phyloP scores from a whole-genome alignment of 1,284 basidiomycete species.

The Psilocybe mexicana region DNA sequence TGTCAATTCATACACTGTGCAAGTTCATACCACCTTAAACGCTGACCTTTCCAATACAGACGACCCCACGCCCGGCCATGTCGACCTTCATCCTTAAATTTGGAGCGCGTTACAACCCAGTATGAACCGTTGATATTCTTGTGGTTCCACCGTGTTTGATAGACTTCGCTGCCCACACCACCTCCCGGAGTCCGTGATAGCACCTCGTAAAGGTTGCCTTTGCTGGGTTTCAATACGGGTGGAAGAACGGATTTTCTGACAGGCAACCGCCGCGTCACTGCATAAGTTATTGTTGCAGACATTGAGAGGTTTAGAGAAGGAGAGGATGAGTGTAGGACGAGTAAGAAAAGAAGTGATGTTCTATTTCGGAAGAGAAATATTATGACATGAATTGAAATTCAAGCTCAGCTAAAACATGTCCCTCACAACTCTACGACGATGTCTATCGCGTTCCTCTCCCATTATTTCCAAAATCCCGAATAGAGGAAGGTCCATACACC shows the following conservation, averaged over 20 bases:
- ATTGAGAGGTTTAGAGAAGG: background rate
- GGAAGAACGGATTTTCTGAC: slow-evolving; percentile 54
- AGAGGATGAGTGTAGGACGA: background rate
- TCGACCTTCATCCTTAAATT: slow-evolving; percentile 67
- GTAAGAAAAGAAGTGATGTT: background rate
- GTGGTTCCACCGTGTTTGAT: slow-evolving; percentile 70
- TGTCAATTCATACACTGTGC: background rate
- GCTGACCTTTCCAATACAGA: slow-evolving; percentile 74
- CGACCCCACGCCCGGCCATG: slow-evolving; percentile 80
- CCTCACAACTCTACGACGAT: slow-evolving; percentile 17
- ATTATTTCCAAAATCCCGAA: background rate
- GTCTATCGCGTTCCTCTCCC: slow-evolving; percentile 1
- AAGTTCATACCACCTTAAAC: background rate
- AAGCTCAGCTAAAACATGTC: slow-evolving; percentile 29
- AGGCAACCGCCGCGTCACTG: slow-evolving; percentile 38
- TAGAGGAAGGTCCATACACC: background rate
- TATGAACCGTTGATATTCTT: slow-evolving; percentile 69
- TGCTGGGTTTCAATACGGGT: slow-evolving; percentile 53
- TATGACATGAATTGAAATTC: slow-evolving; percentile 24
- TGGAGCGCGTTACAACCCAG: slow-evolving; percentile 70
- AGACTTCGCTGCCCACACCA: slow-evolving; percentile 64
- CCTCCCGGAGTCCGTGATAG: slow-evolving; percentile 68
- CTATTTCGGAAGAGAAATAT: slow-evolving; percentile 1
- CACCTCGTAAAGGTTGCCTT: slow-evolving; percentile 68
- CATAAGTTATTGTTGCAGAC: slow-evolving; percentile 17